phyloP scores from a whole-genome alignment of 2,329 filamentous ascomycete species.

The Aspergillus tanneri region DNA sequence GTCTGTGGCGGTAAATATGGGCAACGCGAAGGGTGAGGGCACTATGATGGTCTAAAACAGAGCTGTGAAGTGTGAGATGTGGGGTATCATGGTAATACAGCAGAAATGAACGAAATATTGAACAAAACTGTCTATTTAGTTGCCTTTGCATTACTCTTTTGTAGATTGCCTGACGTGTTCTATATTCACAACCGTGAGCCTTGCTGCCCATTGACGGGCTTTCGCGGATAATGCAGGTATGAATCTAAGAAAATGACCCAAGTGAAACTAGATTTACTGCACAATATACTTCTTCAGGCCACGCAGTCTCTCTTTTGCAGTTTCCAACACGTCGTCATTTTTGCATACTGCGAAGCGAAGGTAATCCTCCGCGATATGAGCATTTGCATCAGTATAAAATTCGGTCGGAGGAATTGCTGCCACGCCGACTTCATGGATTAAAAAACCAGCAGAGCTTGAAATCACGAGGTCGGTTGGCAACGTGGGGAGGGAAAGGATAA shows the following conservation, averaged over 20 bases:
- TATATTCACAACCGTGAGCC: neutral
- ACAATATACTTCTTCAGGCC: conserved; percentile 70
- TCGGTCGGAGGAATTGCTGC: conserved; percentile 95
- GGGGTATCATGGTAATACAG: neutral
- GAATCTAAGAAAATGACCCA: conserved; percentile 3
- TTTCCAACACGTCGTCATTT: conserved; percentile 78
- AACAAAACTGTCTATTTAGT: neutral
- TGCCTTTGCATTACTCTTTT: neutral
- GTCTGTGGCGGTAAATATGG: neutral
- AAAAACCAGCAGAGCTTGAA: conserved; percentile 95
- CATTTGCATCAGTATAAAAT: conserved; percentile 86
- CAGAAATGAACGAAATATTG: neutral
- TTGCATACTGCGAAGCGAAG: conserved; percentile 96
- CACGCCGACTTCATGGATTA: conserved; percentile 94
- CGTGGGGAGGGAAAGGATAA: conserved; percentile 87
- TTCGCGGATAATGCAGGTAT: neutral
- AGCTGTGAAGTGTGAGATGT: neutral
- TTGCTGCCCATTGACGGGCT: neutral
- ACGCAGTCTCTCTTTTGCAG: conserved; percentile 71
- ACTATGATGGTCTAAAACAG: neutral
- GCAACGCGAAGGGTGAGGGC: neutral
- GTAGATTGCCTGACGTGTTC: neutral
- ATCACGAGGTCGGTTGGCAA: conserved; percentile 80
- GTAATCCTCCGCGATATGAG: conserved; percentile 86
- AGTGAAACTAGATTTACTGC: conserved; percentile 21